These are phyloP conservation scores for Puccinia novopanici DNA, from an alignment of 1,284 basidiomycete species.

Conservation along the genomic window DNA sequence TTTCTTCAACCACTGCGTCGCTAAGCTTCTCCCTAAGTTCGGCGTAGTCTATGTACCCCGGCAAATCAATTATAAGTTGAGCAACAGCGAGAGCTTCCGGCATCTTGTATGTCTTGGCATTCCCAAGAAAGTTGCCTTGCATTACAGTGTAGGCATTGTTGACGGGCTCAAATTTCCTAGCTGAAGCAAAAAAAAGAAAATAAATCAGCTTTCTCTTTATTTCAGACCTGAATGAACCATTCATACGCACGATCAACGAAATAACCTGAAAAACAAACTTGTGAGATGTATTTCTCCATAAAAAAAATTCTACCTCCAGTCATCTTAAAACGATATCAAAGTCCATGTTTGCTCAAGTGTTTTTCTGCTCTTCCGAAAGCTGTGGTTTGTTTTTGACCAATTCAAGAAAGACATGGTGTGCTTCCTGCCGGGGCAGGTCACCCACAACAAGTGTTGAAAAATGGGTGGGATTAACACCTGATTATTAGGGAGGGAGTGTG, in stretches of 20 bases:
- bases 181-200: neutral
- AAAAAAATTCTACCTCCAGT: neutral
- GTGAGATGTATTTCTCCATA: neutral
- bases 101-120: neutral
- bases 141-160: neutral
- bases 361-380: neutral
- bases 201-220: neutral
- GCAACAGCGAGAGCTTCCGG: neutral
- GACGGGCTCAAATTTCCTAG: neutral
- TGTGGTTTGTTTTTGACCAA: neutral
- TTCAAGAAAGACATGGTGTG: neutral
- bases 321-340: neutral
- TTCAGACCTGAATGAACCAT: neutral
- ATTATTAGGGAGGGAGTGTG: neutral
- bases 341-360: neutral
- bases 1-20: neutral
- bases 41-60: neutral
- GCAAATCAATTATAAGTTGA: neutral
- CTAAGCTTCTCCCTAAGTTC: neutral
- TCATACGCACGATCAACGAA: neutral
- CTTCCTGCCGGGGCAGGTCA: conserved; percentile 5
- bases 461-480: neutral
- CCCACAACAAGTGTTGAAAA: neutral
- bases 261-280: neutral
- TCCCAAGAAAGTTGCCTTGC: neutral